Conservation (phyloP, 2,329 filamentous ascomycete genomes). For the Talaromyces sp. region DNA sequence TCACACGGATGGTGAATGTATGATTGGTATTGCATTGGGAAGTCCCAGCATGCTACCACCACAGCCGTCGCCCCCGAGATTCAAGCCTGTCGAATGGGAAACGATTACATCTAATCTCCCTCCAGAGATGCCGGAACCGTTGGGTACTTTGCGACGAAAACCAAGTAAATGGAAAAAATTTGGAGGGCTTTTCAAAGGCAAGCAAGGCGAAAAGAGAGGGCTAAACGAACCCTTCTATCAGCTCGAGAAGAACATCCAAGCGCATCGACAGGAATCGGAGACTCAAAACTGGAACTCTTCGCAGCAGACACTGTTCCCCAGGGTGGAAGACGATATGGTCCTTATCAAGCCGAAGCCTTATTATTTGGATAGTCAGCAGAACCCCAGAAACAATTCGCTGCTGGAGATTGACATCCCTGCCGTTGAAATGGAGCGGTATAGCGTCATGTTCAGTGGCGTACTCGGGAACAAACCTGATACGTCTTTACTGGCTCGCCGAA, state of each 20-base stretch:
- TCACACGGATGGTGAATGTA: conserved; percentile 18
- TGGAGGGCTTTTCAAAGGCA: conserved; percentile 38
- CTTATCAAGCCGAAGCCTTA: neutral
- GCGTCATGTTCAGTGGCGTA: conserved; percentile 82
- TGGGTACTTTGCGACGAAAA: conserved; percentile 23
- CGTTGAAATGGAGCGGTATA: conserved; percentile 79
- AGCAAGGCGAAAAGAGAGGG: conserved; percentile 19
- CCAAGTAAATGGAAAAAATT: conserved; percentile 44
- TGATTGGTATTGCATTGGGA: conserved; percentile 69
- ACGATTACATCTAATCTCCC: conserved; percentile 2
- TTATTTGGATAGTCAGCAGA: neutral
- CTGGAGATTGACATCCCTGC: conserved; percentile 76
- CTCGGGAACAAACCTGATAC: conserved; percentile 44
- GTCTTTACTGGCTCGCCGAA: conserved; percentile 28
- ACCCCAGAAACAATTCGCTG: conserved; percentile 23
- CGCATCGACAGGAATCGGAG: neutral
- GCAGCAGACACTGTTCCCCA: neutral
- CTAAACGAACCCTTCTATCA: conserved; percentile 24
- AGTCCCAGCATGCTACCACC: conserved; percentile 48
- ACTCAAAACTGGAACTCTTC: neutral
- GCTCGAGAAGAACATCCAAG: conserved; percentile 17
- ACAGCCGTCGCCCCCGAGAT: neutral
- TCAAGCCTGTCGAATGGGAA: neutral
- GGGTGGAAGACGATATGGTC: neutral
- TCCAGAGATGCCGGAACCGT: conserved; percentile 10